A percentile compares a stretch with the other conserved stretches of the same genome.
phyloP scores from a whole-genome alignment of 129 eudicot genomes.

The Helichrysum umbraculigerum region DNA sequence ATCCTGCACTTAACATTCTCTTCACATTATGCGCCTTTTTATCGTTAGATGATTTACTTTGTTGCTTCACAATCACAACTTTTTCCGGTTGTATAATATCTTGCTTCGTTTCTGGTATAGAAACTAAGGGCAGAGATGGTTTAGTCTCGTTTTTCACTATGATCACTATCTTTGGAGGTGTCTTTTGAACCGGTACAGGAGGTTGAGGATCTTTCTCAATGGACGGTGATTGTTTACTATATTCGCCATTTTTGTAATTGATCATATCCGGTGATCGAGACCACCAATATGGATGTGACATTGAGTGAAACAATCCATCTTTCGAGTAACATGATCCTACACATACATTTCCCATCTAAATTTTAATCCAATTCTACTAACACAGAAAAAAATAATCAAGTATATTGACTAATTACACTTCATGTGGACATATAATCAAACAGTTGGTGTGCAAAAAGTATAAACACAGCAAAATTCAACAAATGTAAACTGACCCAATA shows the following conservation, averaged over 20 bases:
- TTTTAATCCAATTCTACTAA: background rate
- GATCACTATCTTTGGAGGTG: constrained; percentile 57
- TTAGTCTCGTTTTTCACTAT: constrained; percentile 37
- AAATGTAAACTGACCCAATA: background rate
- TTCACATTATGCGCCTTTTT: constrained; percentile 47
- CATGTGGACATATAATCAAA: constrained; percentile 22
- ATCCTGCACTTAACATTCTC: constrained; percentile 74
- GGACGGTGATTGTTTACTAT: constrained; percentile 20
- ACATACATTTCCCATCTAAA: constrained; percentile 63
- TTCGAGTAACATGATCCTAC: constrained; percentile 46
- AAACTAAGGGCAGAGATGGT: constrained; percentile 18
- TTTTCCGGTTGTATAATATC: constrained; percentile 28
- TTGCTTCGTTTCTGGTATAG: constrained; percentile 23
- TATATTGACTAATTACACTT: background rate
- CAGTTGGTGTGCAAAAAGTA: constrained; percentile 26
- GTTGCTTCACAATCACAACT: constrained; percentile 39
- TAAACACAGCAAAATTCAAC: background rate
- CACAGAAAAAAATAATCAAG: background rate
- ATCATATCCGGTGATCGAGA: constrained; percentile 47
- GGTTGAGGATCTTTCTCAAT: constrained; percentile 20
- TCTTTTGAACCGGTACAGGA: constrained; percentile 31
- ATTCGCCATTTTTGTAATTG: constrained; percentile 30
- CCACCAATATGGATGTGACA: constrained; percentile 49
- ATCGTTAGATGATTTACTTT: constrained; percentile 28
- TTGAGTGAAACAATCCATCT: constrained; percentile 44